These are phyloP conservation scores for Colletotrichum acutatum DNA, from an alignment of 2,329 filamentous ascomycete species.

Conservation along the genomic window DNA sequence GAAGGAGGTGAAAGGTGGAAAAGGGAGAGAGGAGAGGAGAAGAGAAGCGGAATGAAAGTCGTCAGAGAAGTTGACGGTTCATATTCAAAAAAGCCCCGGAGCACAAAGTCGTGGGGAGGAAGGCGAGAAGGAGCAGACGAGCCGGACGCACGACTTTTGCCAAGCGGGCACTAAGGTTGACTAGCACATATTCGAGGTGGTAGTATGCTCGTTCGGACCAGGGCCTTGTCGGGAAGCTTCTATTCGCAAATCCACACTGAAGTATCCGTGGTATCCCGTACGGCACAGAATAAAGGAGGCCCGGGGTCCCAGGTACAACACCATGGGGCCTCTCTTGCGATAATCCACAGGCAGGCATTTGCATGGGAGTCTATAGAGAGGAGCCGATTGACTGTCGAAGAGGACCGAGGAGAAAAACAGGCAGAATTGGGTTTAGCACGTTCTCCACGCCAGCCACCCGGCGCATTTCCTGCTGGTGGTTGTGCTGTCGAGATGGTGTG, in stretches of 20 bases:
- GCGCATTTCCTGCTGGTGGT: conserved; percentile 30
- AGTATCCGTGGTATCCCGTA: neutral
- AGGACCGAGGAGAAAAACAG: conserved; percentile 9
- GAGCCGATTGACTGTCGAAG: neutral
- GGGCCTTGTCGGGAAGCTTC: conserved; percentile 5
- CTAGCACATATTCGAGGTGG: conserved; percentile 11
- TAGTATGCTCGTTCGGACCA: conserved; percentile 1
- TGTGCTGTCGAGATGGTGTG: conserved; percentile 10
- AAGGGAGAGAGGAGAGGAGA: conserved; percentile 1
- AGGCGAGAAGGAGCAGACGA: conserved; percentile 5
- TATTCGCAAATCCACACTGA: neutral
- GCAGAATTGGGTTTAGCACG: conserved; percentile 33
- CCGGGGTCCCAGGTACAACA: conserved; percentile 26
- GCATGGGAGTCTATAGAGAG: neutral
- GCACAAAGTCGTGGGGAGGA: conserved; percentile 3
- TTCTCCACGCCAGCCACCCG: conserved; percentile 36
- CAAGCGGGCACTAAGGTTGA: conserved; percentile 11
- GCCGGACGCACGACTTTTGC: conserved; percentile 3
- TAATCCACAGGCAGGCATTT: conserved; percentile 5
- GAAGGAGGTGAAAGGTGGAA: conserved; percentile 14
- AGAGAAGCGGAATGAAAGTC: neutral
- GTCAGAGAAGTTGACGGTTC: conserved; percentile 27
- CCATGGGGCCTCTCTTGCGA: conserved; percentile 24
- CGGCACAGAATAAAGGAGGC: conserved; percentile 34
- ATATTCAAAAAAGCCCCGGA: conserved; percentile 34